These are phyloP conservation scores for Chlamydomonas reinhardtii DNA, from an alignment of 163 green algal species.

Conservation along the genomic window DNA sequence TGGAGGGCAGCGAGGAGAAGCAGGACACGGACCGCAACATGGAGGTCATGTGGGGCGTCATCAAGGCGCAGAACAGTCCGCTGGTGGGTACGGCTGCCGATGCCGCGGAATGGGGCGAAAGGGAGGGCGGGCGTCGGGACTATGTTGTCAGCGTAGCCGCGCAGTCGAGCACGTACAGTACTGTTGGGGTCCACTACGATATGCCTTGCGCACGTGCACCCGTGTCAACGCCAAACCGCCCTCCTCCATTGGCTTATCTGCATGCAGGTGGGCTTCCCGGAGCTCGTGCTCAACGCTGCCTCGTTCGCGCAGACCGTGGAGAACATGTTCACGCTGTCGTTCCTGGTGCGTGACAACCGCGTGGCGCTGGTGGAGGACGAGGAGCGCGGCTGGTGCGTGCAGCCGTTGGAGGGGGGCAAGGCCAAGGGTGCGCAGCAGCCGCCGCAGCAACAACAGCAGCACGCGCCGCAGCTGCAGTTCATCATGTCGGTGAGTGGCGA, in stretches of 20 bases:
- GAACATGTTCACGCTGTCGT: conserved; percentile 91
- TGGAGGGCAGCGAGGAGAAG: conserved; percentile 65
- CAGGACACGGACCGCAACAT: conserved; percentile 87
- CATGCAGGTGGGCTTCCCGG: conserved; percentile 50
- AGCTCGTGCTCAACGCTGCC: conserved; percentile 80
- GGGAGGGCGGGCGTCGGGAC: too few species aligned
- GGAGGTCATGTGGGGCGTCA: conserved; percentile 81
- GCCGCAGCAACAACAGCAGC: neutral
- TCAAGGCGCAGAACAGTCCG: conserved; percentile 37
- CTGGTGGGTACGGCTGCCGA: neutral
- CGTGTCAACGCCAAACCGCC: too few species aligned
- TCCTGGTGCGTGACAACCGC: conserved; percentile 78
- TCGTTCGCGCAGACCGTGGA: conserved; percentile 90
- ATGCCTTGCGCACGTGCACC: too few species aligned
- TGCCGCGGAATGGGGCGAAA: too few species aligned
- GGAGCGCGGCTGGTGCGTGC: conserved; percentile 43
- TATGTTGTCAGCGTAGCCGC: too few species aligned
- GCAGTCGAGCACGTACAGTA: too few species aligned
- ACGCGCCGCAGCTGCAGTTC: conserved; percentile 43
- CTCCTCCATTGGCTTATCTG: too few species aligned
- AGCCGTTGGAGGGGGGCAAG: neutral
- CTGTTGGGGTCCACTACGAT: too few species aligned
- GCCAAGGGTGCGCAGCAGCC: neutral
- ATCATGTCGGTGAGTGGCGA: conserved; percentile 46
- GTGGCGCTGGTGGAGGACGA: conserved; percentile 50